Evolutionary conservation across 345 rosid species (phyloP).

Genomic region (Eucalyptus cloeziana): DNA sequence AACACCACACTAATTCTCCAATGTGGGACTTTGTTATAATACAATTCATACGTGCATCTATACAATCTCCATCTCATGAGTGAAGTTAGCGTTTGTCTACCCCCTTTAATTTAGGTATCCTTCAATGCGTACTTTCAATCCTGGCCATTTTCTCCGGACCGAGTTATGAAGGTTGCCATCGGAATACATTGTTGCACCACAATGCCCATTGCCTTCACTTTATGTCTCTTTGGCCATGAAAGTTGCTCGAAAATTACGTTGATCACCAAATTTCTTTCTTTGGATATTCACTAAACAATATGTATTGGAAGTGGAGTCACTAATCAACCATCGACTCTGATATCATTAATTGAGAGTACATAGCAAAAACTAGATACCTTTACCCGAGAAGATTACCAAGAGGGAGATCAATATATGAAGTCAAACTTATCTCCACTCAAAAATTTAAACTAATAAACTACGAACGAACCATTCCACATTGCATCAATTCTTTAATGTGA

Average conservation of each 20-base stretch:
- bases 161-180: neutral
- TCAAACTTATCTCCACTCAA: neutral
- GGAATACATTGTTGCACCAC: rapidly evolving
- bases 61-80: neutral
- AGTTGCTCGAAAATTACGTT: neutral
- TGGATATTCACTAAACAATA: neutral
- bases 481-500: neutral
- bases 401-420: neutral
- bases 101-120: neutral
- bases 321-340: rapidly evolving
- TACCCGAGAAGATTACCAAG: neutral
- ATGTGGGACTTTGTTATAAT: neutral
- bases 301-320: neutral
- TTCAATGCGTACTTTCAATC: neutral
- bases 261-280: neutral
- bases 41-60: neutral
- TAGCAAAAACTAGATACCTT: neutral
- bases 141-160: rapidly evolving
- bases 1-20: neutral
- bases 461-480: neutral
- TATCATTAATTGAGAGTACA: too few relatives aligned
- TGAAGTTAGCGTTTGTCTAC: neutral
- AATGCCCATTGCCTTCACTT: neutral
- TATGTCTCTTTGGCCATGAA: too few relatives aligned
- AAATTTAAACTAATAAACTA: neutral